Percentiles rank a stretch among this genome's conserved stretches.
Evolutionary conservation across 2,329 filamentous ascomycete genomes (phyloP).

Genomic region (Triangularia verruculosa): DNA sequence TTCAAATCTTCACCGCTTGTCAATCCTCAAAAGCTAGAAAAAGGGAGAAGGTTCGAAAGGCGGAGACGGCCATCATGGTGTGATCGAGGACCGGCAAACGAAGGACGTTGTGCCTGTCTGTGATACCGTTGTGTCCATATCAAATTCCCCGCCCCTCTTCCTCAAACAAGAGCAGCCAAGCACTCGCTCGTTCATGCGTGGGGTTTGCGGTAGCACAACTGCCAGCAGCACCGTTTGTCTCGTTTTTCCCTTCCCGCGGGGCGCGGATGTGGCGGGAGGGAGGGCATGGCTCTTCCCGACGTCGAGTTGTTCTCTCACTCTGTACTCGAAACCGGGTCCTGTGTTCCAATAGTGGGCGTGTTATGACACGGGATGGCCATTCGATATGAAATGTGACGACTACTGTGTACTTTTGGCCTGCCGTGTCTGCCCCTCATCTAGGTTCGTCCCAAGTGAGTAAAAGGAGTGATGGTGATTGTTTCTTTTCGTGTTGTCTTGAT

Average conservation of each 20-base stretch:
- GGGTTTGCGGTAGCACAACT: neutral
- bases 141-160: neutral
- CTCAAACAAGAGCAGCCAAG: neutral
- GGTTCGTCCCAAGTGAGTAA: slow-evolving; percentile 2
- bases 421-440: slow-evolving; percentile 13
- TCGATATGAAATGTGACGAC: slow-evolving; percentile 7
- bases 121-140: neutral
- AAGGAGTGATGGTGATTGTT: slow-evolving; percentile 2
- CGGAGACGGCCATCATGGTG: neutral
- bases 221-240: neutral
- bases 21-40: neutral
- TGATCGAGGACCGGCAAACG: neutral
- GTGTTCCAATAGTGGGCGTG: slow-evolving; percentile 16
- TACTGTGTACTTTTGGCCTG: neutral
- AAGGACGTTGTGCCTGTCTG: neutral
- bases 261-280: slow-evolving; percentile 1
- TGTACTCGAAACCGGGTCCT: slow-evolving; percentile 17
- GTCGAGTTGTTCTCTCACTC: slow-evolving; percentile 3
- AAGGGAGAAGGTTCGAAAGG: neutral
- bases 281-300: slow-evolving; percentile 4
- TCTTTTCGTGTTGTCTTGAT: slow-evolving; percentile 2
- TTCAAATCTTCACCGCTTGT: neutral
- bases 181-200: neutral
- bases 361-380: slow-evolving; percentile 15
- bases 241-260: slow-evolving; percentile 4